Conservation (phyloP, 441 rosid species). For the Geranium incanum region DNA sequence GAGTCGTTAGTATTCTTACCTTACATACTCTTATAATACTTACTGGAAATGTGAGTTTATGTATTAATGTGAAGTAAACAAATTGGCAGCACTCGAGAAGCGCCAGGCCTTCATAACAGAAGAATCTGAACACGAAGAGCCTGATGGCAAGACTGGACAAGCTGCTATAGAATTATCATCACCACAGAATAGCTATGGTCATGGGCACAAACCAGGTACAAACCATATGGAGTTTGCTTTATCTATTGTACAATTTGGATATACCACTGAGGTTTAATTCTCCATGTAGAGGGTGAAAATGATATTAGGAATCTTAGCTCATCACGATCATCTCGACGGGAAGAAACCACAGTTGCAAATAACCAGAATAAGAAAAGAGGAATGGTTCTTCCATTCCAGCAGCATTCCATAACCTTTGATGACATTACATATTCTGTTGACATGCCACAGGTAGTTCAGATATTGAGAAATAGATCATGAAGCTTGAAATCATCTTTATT, state of each 20-base stretch:
- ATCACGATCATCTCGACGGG: too few species aligned
- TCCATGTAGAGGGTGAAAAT: too few species aligned
- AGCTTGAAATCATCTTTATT: too few species aligned
- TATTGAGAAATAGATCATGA: neutral
- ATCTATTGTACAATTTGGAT: too few species aligned
- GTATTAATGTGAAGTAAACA: slow-evolving; percentile 14
- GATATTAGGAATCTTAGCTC: too few species aligned
- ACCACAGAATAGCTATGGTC: slow-evolving; percentile 13
- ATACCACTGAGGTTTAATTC: too few species aligned
- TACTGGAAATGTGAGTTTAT: neutral
- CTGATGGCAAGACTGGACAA: slow-evolving; percentile 24
- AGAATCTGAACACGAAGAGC: slow-evolving; percentile 36
- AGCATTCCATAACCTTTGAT: slow-evolving; percentile 59
- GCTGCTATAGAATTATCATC: slow-evolving; percentile 27
- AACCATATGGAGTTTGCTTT: too few species aligned
- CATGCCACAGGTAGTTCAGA: slow-evolving; percentile 56
- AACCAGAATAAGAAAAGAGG: slow-evolving; percentile 39
- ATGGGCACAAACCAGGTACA: neutral
- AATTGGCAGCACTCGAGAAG: slow-evolving; percentile 48
- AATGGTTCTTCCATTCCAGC: slow-evolving; percentile 84
- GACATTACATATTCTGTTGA: slow-evolving; percentile 51
- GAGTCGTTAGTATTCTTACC: slow-evolving; percentile 33
- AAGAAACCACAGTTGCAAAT: slow-evolving; percentile 19
- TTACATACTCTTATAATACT: neutral
- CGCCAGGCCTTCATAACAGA: slow-evolving; percentile 39